Percentiles rank a stretch among this genome's conserved stretches.
These are phyloP conservation scores for Aspergillus hortae DNA, from an alignment of 2,329 filamentous ascomycete species.

Conservation along the genomic window DNA sequence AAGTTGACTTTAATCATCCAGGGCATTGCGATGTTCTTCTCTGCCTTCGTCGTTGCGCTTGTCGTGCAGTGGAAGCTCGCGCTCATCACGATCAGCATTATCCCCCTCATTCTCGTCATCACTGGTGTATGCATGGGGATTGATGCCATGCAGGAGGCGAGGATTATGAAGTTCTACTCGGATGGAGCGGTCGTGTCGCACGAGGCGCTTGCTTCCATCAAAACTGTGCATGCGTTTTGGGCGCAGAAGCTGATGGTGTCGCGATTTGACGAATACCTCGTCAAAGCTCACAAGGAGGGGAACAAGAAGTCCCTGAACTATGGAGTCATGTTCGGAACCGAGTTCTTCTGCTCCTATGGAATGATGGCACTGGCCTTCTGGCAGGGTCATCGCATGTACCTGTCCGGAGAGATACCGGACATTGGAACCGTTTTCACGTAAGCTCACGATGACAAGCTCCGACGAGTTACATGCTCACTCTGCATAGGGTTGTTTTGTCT, in stretches of 20 bases:
- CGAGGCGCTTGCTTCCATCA: neutral
- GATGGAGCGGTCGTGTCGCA: neutral
- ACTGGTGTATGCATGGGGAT: neutral
- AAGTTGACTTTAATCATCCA: neutral
- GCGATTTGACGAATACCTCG: neutral
- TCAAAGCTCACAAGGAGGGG: neutral
- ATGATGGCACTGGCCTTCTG: conserved; percentile 1
- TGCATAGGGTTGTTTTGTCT: neutral
- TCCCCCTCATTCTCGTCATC: neutral
- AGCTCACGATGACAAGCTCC: neutral
- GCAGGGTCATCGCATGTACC: neutral
- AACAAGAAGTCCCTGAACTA: conserved; percentile 1
- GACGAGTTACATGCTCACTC: neutral
- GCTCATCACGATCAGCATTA: neutral
- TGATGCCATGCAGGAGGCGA: neutral
- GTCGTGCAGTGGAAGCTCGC: conserved; percentile 4
- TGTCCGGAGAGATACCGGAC: neutral
- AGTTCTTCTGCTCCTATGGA: neutral
- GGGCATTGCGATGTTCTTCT: conserved; percentile 1
- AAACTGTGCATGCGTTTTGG: neutral
- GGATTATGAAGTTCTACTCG: conserved; percentile 1
- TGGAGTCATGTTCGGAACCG: neutral
- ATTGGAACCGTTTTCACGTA: neutral
- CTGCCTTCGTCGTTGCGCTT: conserved; percentile 6
- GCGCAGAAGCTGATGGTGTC: neutral